Percentiles rank a stretch among this genome's conserved stretches.
Evolutionary conservation across 495 filamentous ascomycete genomes (phyloP).

Genomic region (Hypoxylon fragiforme): DNA sequence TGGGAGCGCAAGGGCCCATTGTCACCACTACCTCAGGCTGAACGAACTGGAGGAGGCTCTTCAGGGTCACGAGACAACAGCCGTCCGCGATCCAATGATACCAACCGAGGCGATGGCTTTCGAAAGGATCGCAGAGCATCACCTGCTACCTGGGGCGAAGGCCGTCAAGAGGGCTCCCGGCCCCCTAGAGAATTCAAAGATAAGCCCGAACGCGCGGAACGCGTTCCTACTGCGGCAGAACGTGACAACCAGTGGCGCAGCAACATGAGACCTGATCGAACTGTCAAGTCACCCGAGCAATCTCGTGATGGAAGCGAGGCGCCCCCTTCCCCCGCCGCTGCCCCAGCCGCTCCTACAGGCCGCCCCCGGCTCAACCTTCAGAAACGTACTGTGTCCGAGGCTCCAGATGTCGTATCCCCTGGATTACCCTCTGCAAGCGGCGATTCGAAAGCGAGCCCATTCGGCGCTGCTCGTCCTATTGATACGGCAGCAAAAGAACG

Average conservation of each 20-base stretch:
- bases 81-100: slow-evolving; percentile 70
- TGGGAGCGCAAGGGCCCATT: slow-evolving; percentile 97
- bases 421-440: slow-evolving; percentile 46
- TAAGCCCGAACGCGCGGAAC: slow-evolving; percentile 72
- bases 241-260: slow-evolving; percentile 84
- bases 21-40: slow-evolving; percentile 64
- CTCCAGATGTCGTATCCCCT: slow-evolving; percentile 54
- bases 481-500: slow-evolving; percentile 86
- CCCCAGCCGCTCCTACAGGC: slow-evolving; percentile 53
- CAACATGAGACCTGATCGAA: slow-evolving; percentile 76
- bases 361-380: slow-evolving; percentile 80
- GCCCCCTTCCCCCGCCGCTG: slow-evolving; percentile 65
- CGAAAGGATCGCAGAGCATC: slow-evolving; percentile 66
- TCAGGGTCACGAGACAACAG: slow-evolving; percentile 65
- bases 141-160: slow-evolving; percentile 83
- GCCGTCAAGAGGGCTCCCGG: slow-evolving; percentile 77
- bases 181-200: slow-evolving; percentile 81
- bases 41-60: too few relatives aligned
- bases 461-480: slow-evolving; percentile 87
- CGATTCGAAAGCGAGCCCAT: slow-evolving; percentile 84
- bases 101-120: slow-evolving; percentile 46
- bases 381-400: slow-evolving; percentile 86
- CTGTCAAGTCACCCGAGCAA: slow-evolving; percentile 48
- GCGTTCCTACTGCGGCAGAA: slow-evolving; percentile 79
- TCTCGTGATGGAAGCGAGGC: slow-evolving; percentile 64